Evolutionary conservation across 192 early-diverging fungal species (phyloP).

Genomic region (Oehlia diaphana): DNA sequence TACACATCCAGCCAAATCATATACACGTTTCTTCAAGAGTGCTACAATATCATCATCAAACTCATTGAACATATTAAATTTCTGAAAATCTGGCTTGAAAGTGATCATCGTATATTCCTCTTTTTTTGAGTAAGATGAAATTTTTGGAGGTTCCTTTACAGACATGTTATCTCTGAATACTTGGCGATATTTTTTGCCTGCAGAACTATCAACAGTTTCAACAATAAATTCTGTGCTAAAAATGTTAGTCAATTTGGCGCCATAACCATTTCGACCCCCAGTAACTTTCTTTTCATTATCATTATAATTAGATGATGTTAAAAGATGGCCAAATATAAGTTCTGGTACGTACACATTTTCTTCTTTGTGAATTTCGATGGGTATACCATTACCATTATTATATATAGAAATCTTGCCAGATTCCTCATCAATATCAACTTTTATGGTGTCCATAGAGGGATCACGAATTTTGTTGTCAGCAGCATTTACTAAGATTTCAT

Average conservation of each 20-base stretch:
- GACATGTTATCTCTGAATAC: constrained; percentile 90
- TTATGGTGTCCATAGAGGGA: constrained; percentile 79
- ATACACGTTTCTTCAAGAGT: constrained; percentile 88
- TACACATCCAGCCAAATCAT: constrained; percentile 89
- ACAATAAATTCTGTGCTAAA: constrained; percentile 93
- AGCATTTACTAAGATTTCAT: constrained; percentile 97
- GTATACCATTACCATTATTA: constrained; percentile 96
- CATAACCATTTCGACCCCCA: constrained; percentile 94
- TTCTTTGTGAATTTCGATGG: constrained; percentile 89
- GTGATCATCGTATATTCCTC: constrained; percentile 90
- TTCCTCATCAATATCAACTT: constrained; percentile 81
- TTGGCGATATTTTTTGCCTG: constrained; percentile 77
- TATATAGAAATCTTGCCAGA: constrained; percentile 80
- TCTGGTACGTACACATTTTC: constrained; percentile 94
- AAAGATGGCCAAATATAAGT: constrained; percentile 94
- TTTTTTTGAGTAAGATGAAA: constrained; percentile 63
- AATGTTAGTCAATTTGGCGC: constrained; percentile 96
- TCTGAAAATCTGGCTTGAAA: constrained; percentile 89
- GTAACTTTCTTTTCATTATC: constrained; percentile 93
- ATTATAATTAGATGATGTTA: constrained; percentile 97
- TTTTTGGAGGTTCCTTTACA: constrained; percentile 67
- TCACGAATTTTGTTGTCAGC: constrained; percentile 93
- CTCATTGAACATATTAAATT: constrained; percentile 64
- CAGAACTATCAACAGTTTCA: constrained; percentile 78
- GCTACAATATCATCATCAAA: constrained; percentile 81